These are phyloP conservation scores for Ustilago hordei DNA, from an alignment of 1,284 basidiomycete species.

Conservation along the genomic window DNA sequence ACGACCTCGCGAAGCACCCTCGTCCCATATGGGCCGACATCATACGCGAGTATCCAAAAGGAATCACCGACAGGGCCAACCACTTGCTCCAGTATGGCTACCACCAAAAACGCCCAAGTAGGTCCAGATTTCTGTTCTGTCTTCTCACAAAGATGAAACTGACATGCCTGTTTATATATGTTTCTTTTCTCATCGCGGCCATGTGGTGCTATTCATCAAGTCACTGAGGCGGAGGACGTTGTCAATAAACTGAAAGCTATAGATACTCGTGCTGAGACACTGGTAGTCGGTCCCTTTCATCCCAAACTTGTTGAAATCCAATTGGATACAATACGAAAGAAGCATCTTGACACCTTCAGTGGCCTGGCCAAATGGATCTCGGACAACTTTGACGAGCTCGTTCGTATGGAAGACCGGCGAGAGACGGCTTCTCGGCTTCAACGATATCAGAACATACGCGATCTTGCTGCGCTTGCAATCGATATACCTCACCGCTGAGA, in stretches of 20 bases:
- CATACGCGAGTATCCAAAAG: not conserved
- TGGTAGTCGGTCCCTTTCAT: slow-evolving; percentile 13
- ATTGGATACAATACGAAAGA: not conserved
- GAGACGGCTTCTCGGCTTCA: not conserved
- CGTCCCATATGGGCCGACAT: not conserved
- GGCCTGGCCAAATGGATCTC: slow-evolving; percentile 3
- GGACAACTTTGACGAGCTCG: not conserved
- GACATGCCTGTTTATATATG: not conserved
- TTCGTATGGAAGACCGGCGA: not conserved
- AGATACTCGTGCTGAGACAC: not conserved
- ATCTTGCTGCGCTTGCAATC: slow-evolving; percentile 2
- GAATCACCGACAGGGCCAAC: not conserved
- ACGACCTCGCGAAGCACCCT: not conserved
- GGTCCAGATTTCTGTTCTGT: not conserved
- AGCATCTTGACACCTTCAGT: not conserved
- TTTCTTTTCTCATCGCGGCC: not conserved
- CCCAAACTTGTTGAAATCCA: slow-evolving; percentile 11
- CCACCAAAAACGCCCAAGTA: not conserved
- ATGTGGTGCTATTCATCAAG: not conserved
- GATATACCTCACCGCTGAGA: not conserved
- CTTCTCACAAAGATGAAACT: not conserved
- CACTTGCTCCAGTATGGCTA: slow-evolving; percentile 3
- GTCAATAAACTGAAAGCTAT: not conserved
- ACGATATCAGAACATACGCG: not conserved
- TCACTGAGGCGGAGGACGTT: not conserved